Evolutionary conservation across 2,329 filamentous ascomycete genomes (phyloP), one percentile per base, ranked within the genome.

Genomic region (Pyrenophora teres): DNA sequence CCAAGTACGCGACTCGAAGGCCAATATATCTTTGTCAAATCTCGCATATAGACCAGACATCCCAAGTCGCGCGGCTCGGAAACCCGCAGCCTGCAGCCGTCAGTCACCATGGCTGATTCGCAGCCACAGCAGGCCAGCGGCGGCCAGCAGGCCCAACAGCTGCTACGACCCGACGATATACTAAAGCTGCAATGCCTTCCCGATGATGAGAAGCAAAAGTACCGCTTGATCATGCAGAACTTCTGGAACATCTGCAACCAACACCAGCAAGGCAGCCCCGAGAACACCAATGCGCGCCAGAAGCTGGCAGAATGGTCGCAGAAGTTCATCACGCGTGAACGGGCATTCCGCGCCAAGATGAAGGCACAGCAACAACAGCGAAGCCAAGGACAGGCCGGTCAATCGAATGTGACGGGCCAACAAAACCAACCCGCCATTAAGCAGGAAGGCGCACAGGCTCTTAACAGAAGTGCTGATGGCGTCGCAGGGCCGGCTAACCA

Each of bases 161-260:
- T 72, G 31, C 60, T 74, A 35, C 70, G 67, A 15, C 59, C 69
- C 7, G 71, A 73, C 21, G 71, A 74, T 42, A 63, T 74, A 6
- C 62, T 67, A 9, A 72, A 67, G 57, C 65, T 74, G 2, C 60
- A 64, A 33, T 66, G 64, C 40, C 73, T 86, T 25, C 79, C 72
- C 54, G 80, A 82, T 7, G 72, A 79, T 41, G 78, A 82, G 60
- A 86, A 85, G 71, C 70, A 76, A 38, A 78, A 82, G 58, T 84
- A 84, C 63, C 80, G 80, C 50, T 72, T 77, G 41, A 74, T 80
- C 16, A 78, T 86, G 55, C 76, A 77, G 50, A 78, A 75, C 54
- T 75, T 83, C 42, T 86, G 83, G 82, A 76, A 78, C 25, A 69
- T 77, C 27, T 73, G 82, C 43, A 78, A 82, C 52, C 76, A 65